Conservation (phyloP, 2,329 filamentous ascomycete genomes). For the Aspergillus awamori region DNA sequence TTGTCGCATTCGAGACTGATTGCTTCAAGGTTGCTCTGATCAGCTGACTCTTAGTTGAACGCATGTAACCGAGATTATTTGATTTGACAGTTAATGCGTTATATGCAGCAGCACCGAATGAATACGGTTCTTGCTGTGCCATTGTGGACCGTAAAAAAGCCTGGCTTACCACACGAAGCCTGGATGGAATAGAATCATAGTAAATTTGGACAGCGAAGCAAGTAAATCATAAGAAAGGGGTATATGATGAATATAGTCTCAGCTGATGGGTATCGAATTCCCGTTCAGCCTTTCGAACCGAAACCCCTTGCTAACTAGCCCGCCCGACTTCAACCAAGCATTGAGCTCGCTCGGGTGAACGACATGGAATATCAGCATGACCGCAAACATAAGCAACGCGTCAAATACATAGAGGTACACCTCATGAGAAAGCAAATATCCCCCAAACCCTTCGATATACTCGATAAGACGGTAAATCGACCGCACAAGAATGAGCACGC, state of each 20-base stretch:
- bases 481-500: slow-evolving; percentile 5
- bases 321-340: slow-evolving; percentile 4
- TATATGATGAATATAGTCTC: neutral
- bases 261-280: neutral
- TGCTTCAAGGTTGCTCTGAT: neutral
- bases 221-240: too few relatives aligned
- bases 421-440: slow-evolving; percentile 5
- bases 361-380: slow-evolving; percentile 4
- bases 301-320: neutral
- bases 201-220: too few relatives aligned
- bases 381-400: slow-evolving; percentile 1
- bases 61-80: neutral
- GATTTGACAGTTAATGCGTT: neutral
- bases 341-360: slow-evolving; percentile 7
- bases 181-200: too few relatives aligned
- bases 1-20: neutral
- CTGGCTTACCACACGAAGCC: too few relatives aligned
- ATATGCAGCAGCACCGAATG: too few relatives aligned
- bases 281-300: neutral
- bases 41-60: neutral
- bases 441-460: slow-evolving; percentile 4
- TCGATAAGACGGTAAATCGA: slow-evolving; percentile 5
- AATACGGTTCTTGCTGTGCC: too few relatives aligned
- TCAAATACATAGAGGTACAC: slow-evolving; percentile 1
- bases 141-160: too few relatives aligned